Evolutionary conservation across 768 basidiomycete genomes (phyloP).

Genomic region (Tremella fuciformis): DNA sequence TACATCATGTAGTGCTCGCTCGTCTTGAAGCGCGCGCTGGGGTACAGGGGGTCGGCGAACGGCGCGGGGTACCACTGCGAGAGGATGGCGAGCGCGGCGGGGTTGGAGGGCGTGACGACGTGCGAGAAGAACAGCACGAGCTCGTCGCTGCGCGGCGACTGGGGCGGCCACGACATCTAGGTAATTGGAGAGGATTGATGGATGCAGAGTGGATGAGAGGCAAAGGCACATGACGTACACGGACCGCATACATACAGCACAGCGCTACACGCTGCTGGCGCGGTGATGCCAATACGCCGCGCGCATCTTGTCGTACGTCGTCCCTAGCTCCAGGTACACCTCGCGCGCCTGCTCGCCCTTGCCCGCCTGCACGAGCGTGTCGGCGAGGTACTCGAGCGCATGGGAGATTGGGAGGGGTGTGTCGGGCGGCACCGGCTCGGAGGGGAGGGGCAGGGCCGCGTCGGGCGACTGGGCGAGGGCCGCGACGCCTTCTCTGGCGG

Average conservation of each 20-base stretch:
- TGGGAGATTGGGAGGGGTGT: constrained; percentile 73
- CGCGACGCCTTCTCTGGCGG: constrained; percentile 36
- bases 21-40: constrained; percentile 53
- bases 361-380: constrained; percentile 20
- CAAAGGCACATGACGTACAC: too few relatives aligned
- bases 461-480: constrained; percentile 38
- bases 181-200: too few relatives aligned
- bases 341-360: constrained; percentile 23
- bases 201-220: too few relatives aligned
- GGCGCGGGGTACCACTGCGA: constrained; percentile 34
- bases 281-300: constrained; percentile 47
- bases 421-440: constrained; percentile 51
- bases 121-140: constrained; percentile 31
- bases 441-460: constrained; percentile 17
- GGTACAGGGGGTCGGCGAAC: constrained; percentile 21
- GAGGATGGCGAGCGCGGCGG: constrained; percentile 24
- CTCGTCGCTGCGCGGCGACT: background rate
- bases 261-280: background rate
- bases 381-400: constrained; percentile 34
- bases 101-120: constrained; percentile 17
- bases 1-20: constrained; percentile 69
- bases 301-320: constrained; percentile 46
- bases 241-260: too few relatives aligned
- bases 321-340: constrained; percentile 28
- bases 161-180: background rate